Base-by-base conservation (phyloP, 2,329 filamentous ascomycete species). In the Pseudogymnoascus sp. region DNA sequence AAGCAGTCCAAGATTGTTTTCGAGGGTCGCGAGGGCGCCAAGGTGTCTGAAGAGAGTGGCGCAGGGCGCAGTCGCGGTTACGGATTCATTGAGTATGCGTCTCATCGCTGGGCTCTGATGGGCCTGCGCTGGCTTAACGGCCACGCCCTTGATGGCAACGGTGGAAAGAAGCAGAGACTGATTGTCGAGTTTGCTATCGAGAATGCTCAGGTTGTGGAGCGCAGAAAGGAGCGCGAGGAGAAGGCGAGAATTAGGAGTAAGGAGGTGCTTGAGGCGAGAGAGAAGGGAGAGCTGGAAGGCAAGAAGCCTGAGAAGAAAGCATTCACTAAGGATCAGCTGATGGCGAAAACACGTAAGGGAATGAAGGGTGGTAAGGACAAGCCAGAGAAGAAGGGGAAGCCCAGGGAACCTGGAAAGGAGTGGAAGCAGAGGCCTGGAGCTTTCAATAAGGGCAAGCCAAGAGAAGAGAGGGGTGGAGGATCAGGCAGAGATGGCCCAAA, bases 151-250 rank as follows among this genome's bases (percentile, higher is more conserved):
- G 79, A 82, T 70, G 84, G 82, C 66, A 76, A 79, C 23, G 76
- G 83, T 62, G 92, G 94, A 67, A 91, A 89, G 77, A 93, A 91
- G 73, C 92, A 94, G 76, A 83, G 94, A 11, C 77, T 99, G 61
- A 91, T 99, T 72, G 93, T 93, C 38, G 95, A 99, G 75, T 99
- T 99, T 73, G 92, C 94, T 18, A 96, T 99, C 73, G 94, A 99
- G 77, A 99, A 99, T 70, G 92, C 91, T 0, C 92, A 97, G 71
- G 94, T 99, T 1, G 88, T 99, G n/a, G 84, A 87, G 68, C 83
- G 94, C 67, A 83, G 95, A 62, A 84, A 80, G 65, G 84, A 87
- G 65, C 79, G 79, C 59, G 87, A 91, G 72, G 75, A 77, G 61
- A 84, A 84, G 67, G 77, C 80, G 4, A 75, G 79, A 44, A 75